These are phyloP conservation scores for Zostera marina DNA, from an alignment of 116 monocot genomes.

Conservation along the genomic window DNA sequence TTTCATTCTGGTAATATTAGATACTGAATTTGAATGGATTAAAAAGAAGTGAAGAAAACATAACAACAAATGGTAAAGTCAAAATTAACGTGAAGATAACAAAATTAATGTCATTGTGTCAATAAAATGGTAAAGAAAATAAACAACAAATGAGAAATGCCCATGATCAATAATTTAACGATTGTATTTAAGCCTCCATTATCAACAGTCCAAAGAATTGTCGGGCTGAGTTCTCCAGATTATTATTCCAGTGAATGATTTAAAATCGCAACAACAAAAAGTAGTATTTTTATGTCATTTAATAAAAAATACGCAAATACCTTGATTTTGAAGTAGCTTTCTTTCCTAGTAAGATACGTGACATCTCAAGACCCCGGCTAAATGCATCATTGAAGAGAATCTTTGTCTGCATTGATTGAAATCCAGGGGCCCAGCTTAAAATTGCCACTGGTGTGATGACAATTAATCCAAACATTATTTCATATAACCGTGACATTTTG, in stretches of 20 bases:
- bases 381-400: slow-evolving; percentile 94
- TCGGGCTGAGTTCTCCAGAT: too few relatives aligned
- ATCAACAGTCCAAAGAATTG: too few relatives aligned
- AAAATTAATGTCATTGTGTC: too few relatives aligned
- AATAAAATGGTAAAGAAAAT: too few relatives aligned
- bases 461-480: slow-evolving; percentile 56
- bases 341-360: slow-evolving; percentile 26
- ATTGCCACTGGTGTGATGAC: slow-evolving; percentile 72
- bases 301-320: not conserved
- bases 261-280: not conserved
- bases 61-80: too few relatives aligned
- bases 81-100: too few relatives aligned
- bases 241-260: not conserved
- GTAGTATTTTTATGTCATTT: not conserved
- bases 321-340: slow-evolving; percentile 13
- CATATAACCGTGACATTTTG: slow-evolving; percentile 70
- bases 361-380: slow-evolving; percentile 87
- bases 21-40: not conserved
- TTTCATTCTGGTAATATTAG: not conserved
- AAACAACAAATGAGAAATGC: too few relatives aligned
- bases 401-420: slow-evolving; percentile 90
- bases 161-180: too few relatives aligned
- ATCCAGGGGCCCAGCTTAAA: slow-evolving; percentile 76
- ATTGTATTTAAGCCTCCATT: too few relatives aligned
- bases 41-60: too few relatives aligned